Evolutionary conservation across 306 rosid species (phyloP), one percentile per base, ranked within the genome.

Genomic region (Erythrophleum fordii): DNA sequence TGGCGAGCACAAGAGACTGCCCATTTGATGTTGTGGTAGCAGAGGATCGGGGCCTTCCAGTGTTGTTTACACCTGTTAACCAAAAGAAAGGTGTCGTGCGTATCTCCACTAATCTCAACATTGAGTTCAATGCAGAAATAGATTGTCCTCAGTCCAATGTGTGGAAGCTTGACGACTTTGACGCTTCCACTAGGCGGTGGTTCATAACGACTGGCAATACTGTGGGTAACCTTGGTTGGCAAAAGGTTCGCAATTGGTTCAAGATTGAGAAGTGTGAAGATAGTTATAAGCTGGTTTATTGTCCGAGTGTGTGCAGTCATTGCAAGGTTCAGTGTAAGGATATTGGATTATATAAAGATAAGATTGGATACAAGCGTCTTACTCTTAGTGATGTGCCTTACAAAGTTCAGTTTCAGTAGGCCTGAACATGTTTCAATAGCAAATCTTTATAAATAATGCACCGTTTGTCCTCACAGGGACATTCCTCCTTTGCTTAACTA

Each of bases 301-400:
- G 92, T 48, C 92, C 94, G 5, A 81, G 44, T 2, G 91, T 86
- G 5, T 90, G 90, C 16, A 51, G 31, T 16, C 74, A 72, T 67
- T 88, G 92, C 79, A 83, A 69, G 79, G 89, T 86, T 48, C 9
- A 78, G 58, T 82, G 85, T 17, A 82, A 26, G 41, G 8, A 46
- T 25, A 25, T 82, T 69, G 85, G 85, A 0, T 2, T 82, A 0
- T 76, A 45, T 35, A 72, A 34, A 5, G 73, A 82, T 58, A 11
- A 25, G 2, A 46, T 76, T 4, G 68, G 81, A 4, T 23, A n/a
- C 6, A 58, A 9, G 66, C 85, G 73, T 59, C 67, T 82, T 23
- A 73, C 77, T 69, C 39, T 82, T 0, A 76, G 73, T 41, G 41
- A 82, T 37, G 77, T 11, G 51, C 81, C 85, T 0, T 13, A 68